A percentile compares a stretch with the other conserved stretches of the same genome.
Evolutionary conservation across 1,284 basidiomycete genomes (phyloP).

Genomic region (Fomitopsis schrenkii): DNA sequence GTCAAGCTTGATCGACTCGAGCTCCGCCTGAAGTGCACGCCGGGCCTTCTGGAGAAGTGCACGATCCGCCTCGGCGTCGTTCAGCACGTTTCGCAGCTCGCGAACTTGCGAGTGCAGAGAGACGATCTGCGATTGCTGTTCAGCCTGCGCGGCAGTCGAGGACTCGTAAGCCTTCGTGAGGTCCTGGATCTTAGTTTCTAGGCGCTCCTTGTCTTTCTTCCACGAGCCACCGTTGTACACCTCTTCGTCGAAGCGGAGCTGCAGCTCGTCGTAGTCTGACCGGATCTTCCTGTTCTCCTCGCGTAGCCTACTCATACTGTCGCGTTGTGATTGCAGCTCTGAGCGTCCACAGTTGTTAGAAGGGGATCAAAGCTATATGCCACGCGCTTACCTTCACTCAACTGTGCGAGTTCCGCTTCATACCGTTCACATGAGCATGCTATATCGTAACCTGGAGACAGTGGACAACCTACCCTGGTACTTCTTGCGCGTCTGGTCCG

Average conservation of each 20-base stretch:
- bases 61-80: conserved; percentile 82
- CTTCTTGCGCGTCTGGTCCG: conserved; percentile 78
- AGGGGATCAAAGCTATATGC: neutral
- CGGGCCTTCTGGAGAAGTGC: conserved; percentile 78
- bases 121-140: conserved; percentile 82
- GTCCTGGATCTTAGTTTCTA: conserved; percentile 79
- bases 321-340: conserved; percentile 76
- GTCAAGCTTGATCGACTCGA: conserved; percentile 77
- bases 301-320: conserved; percentile 67
- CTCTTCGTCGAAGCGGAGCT: conserved; percentile 74
- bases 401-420: conserved; percentile 66
- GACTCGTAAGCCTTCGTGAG: conserved; percentile 76
- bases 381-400: conserved; percentile 62
- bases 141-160: conserved; percentile 66
- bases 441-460: neutral
- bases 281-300: conserved; percentile 79
- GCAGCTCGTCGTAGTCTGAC: conserved; percentile 74
- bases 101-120: conserved; percentile 80
- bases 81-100: conserved; percentile 74
- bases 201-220: conserved; percentile 83
- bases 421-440: neutral
- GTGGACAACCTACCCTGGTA: conserved; percentile 56
- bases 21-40: conserved; percentile 73
- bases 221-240: conserved; percentile 74
- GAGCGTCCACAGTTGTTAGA: conserved; percentile 2